phyloP scores from a whole-genome alignment of 2,329 filamentous ascomycete species.

The Stachybotrys chartarum region DNA sequence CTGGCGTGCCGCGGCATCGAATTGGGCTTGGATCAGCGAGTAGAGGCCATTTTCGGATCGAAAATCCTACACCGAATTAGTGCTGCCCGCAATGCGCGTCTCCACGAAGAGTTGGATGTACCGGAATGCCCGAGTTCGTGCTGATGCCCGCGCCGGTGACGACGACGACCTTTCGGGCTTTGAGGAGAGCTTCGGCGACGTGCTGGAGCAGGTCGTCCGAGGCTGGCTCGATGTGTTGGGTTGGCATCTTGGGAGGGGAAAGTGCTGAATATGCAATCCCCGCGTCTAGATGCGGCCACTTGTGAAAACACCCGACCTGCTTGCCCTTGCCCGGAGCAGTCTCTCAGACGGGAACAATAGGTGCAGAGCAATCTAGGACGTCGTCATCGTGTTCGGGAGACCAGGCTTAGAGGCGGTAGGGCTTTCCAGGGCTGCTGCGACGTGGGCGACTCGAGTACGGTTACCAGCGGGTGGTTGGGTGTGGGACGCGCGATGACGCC shows the following conservation, averaged over 20 bases:
- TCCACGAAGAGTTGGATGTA: slow-evolving; percentile 22
- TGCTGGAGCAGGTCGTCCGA: slow-evolving; percentile 51
- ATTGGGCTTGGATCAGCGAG: slow-evolving; percentile 62
- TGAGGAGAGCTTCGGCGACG: slow-evolving; percentile 57
- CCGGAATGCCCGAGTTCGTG: slow-evolving; percentile 69
- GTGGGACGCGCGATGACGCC: too few species aligned
- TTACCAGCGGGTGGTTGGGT: not conserved
- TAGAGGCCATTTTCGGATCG: slow-evolving; percentile 67
- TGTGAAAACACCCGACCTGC: not conserved
- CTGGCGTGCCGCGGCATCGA: slow-evolving; percentile 44
- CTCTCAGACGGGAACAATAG: not conserved
- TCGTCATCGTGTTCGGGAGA: not conserved
- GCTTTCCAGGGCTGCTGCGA: not conserved
- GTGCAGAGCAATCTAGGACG: not conserved
- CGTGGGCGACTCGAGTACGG: not conserved
- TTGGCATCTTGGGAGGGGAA: slow-evolving; percentile 43
- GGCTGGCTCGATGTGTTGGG: slow-evolving; percentile 44
- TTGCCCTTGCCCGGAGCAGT: not conserved
- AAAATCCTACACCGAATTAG: slow-evolving; percentile 47
- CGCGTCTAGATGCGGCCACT: not conserved
- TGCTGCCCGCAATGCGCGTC: slow-evolving; percentile 4
- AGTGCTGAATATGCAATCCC: slow-evolving; percentile 1
- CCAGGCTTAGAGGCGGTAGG: too few species aligned
- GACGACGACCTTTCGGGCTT: slow-evolving; percentile 62
- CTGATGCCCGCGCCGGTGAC: slow-evolving; percentile 69